Evolutionary conservation across 306 rosid genomes (phyloP).

Genomic region (Lathyrus tuberosus): DNA sequence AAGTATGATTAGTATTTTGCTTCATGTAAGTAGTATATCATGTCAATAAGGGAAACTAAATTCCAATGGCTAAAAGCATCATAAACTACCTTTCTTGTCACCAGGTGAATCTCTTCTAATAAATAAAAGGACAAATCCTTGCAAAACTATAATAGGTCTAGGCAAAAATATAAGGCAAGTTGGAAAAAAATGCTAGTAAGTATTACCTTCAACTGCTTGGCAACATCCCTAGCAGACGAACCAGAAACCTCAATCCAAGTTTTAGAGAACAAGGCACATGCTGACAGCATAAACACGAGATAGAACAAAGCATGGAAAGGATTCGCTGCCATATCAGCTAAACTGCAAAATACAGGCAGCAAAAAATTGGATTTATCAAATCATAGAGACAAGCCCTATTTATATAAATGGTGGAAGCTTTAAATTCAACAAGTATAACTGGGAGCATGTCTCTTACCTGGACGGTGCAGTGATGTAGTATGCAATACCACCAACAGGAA

Average conservation of each 20-base stretch:
- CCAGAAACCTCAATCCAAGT: conserved; percentile 99
- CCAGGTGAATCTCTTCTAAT: background rate
- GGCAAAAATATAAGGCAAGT: background rate
- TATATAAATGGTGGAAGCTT: background rate
- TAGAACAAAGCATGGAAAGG: conserved; percentile 93
- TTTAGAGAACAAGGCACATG: conserved; percentile 91
- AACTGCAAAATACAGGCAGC: conserved; percentile 55
- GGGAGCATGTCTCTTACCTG: conserved; percentile 55
- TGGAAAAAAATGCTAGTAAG: background rate
- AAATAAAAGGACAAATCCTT: background rate
- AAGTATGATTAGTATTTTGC: conserved; percentile 1
- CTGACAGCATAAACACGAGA: conserved; percentile 86
- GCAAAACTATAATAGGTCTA: background rate
- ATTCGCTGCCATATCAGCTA: conserved; percentile 97
- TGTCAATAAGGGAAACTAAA: background rate
- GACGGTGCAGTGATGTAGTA: conserved; percentile 94
- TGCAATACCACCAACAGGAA: conserved; percentile 94
- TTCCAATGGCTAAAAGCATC: background rate
- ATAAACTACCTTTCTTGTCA: conserved; percentile 12
- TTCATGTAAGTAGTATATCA: conserved; percentile 11
- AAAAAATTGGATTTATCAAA: background rate
- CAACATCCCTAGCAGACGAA: conserved; percentile 94
- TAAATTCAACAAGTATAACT: background rate
- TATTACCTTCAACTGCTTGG: conserved; percentile 88
- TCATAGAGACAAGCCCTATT: background rate